Evolutionary conservation across 106 monocot genomes (phyloP).

Genomic region (Dactylorhiza incarnata): DNA sequence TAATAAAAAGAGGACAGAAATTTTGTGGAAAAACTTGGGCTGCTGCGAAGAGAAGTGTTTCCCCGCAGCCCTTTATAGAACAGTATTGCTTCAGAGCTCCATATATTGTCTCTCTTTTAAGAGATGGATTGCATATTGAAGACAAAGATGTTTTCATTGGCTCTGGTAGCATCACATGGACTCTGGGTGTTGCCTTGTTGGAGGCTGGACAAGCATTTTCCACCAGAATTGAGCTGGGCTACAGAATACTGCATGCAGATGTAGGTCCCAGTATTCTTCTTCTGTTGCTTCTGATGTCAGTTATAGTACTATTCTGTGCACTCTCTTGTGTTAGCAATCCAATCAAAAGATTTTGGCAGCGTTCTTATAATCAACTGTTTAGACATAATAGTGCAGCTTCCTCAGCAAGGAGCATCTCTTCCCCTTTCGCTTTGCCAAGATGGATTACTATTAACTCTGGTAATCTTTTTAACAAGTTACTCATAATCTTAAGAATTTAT

Average conservation of each 20-base stretch:
- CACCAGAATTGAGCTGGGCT: conserved; percentile 44
- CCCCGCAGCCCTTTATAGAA: conserved; percentile 90
- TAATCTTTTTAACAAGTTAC: conserved; percentile 18
- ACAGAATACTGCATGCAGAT: conserved; percentile 30
- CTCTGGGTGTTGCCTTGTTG: conserved; percentile 79
- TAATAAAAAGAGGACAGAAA: conserved; percentile 54
- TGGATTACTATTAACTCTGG: conserved; percentile 79
- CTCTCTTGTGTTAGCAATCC: conserved; percentile 41
- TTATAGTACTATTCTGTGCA: conserved; percentile 43
- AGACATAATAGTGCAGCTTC: conserved; percentile 46
- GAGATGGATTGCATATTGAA: conserved; percentile 81
- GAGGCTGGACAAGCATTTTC: conserved; percentile 71
- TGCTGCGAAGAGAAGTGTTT: conserved; percentile 78
- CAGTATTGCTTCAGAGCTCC: conserved; percentile 97
- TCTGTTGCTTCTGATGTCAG: conserved; percentile 40
- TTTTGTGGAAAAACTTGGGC: conserved; percentile 82
- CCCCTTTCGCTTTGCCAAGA: conserved; percentile 51
- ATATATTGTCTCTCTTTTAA: conserved; percentile 71
- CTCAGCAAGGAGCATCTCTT: conserved; percentile 28
- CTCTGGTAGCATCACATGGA: conserved; percentile 96
- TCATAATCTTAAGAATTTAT: not conserved
- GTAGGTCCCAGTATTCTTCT: conserved; percentile 33
- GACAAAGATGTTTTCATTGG: conserved; percentile 75
- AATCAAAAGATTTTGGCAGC: conserved; percentile 48
- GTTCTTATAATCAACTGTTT: conserved; percentile 59